Evolutionary conservation across 1,284 basidiomycete genomes (phyloP), one percentile per base, ranked within the genome.

Genomic region (Mycena citricolor): DNA sequence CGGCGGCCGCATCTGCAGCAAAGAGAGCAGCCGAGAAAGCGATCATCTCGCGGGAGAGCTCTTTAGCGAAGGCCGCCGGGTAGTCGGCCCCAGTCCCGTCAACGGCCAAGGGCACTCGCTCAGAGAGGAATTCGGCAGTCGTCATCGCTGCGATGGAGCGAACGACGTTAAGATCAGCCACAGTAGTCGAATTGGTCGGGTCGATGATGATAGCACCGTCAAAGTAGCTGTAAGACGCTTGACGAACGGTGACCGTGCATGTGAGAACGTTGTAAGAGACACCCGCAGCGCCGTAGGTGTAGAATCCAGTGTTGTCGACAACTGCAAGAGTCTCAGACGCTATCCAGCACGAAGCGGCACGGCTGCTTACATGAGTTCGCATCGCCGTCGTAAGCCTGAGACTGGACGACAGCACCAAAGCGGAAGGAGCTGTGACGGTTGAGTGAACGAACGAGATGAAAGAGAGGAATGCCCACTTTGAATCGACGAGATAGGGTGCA

Each of bases 41-140:
- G 33, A 51, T 47, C 17, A 51, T 40, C 33, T 47, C 32, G 14
- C 44, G 44, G 29, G 49, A 51, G 11, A 51, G 41, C 25, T 47
- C 49, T 19, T 37, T 33, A 13, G 26, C 37, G 34, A 51, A 51
- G 4, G 44, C 32, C 10, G 39, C 10, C 8, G 41, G 26, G 25
- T 51, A 51, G 17, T 43, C 30, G 4, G 23, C 49, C 3, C 47
- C 43, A 16, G 38, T 34, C 16, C 49, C 49, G 4, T 47, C 49
- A 8, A 51, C 16, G 3, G 49, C 44, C 12, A 41, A 40, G 5
- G 49, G 44, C 13, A 51, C 24, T 7, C 49, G 49, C 11, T 17
- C 13, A 13, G 24, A 8, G 16, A 51, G 44, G 20, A 17, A 32
- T 2, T 32, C 39, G 5, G 49, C 32, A 13, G 35, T 13, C 13